These are phyloP conservation scores for Ganoderma meredithae DNA, from an alignment of 1,284 basidiomycete species.

Conservation along the genomic window DNA sequence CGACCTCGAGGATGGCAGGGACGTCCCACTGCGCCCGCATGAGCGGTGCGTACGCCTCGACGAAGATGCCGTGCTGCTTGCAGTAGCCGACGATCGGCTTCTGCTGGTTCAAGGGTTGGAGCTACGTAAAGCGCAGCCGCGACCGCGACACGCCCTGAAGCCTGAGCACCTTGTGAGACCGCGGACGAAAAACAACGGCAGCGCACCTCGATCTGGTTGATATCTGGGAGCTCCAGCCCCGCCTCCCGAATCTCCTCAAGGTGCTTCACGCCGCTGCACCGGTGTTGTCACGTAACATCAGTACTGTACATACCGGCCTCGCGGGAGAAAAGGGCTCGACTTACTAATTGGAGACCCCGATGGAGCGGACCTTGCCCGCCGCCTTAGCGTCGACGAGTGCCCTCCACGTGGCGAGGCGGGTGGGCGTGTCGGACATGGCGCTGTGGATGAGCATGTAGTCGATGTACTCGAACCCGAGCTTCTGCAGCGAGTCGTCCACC, in stretches of 20 bases:
- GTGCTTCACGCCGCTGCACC: conserved; percentile 59
- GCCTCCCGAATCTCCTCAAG: conserved; percentile 75
- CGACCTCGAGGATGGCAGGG: conserved; percentile 49
- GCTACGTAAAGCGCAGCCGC: conserved; percentile 43
- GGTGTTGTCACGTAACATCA: neutral
- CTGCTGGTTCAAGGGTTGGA: conserved; percentile 88
- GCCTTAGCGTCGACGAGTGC: conserved; percentile 53
- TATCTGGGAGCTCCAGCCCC: conserved; percentile 68
- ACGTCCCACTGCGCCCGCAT: conserved; percentile 52
- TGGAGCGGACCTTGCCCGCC: conserved; percentile 58
- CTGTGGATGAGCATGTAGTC: conserved; percentile 72
- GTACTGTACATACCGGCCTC: too few relatives aligned
- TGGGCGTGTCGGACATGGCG: conserved; percentile 50
- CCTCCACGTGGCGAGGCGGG: conserved; percentile 53
- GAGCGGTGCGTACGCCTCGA: conserved; percentile 72
- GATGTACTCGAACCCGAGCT: conserved; percentile 47
- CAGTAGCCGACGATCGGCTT: conserved; percentile 82
- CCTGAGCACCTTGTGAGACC: neutral
- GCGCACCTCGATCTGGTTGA: conserved; percentile 84
- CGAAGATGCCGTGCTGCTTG: conserved; percentile 65
- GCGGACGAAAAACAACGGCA: neutral
- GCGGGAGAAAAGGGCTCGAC: conserved; percentile 21
- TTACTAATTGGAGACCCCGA: conserved; percentile 73
- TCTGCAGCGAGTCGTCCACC: conserved; percentile 34
- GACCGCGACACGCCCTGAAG: too few relatives aligned